Conservation (phyloP, 306 rosid genomes). For the Malus domestica region ASM211411v1 NC_041799.1:29589001-29589500, state of each 20-base stretch:
- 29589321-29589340: constrained; percentile 84
- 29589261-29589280: constrained; percentile 90
- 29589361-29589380: constrained; percentile 79
- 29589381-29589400: constrained; percentile 30
- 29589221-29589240: constrained; percentile 75
- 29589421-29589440: not conserved
- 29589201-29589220: constrained; percentile 65
- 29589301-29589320: constrained; percentile 76
- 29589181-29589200: constrained; percentile 69
- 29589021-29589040: constrained; percentile 70
- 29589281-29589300: constrained; percentile 80
- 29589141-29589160: constrained; percentile 65
- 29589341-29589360: constrained; percentile 90
- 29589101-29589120: constrained; percentile 88
- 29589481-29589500: not conserved
- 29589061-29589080: constrained; percentile 68
- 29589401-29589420: not conserved
- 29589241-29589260: constrained; percentile 87
- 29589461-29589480: not conserved
- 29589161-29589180: constrained; percentile 57
- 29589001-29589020: constrained; percentile 85
- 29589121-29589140: constrained; percentile 74
- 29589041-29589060: constrained; percentile 61
- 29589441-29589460: too few relatives aligned
- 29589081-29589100: constrained; percentile 85